Evolutionary conservation across 257 asterid genomes (phyloP).

Genomic region (Capsicum pubescens): DNA sequence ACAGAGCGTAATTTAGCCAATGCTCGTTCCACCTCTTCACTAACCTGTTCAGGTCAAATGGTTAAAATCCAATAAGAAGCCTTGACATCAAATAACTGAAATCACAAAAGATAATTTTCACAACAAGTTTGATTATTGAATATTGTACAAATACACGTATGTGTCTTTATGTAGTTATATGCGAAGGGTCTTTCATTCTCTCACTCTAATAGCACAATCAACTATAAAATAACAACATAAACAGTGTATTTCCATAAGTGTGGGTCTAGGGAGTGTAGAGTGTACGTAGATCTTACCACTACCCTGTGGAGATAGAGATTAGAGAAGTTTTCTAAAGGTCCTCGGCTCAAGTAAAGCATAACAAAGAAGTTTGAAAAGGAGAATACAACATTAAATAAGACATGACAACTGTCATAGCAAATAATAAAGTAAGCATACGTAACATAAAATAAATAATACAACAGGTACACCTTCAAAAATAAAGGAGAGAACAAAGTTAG

Average conservation of each 20-base stretch:
- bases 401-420: background rate
- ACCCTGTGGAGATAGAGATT: background rate
- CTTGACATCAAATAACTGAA: slow-evolving; percentile 18
- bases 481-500: slow-evolving; percentile 2
- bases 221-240: background rate
- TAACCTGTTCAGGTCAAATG: slow-evolving; percentile 64
- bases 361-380: slow-evolving; percentile 3
- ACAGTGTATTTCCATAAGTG: background rate
- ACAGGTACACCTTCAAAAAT: background rate
- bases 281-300: background rate
- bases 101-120: background rate
- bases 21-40: slow-evolving; percentile 99
- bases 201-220: background rate
- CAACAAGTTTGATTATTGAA: background rate
- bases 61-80: slow-evolving; percentile 17
- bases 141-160: background rate
- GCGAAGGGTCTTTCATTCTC: background rate
- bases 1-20: slow-evolving; percentile 93
- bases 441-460: background rate
- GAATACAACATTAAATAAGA: background rate
- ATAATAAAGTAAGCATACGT: background rate
- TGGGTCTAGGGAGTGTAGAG: background rate
- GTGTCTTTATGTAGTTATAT: background rate
- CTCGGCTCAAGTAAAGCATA: background rate
- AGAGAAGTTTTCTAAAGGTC: background rate